Evolutionary conservation across 495 filamentous ascomycete species (phyloP), one percentile per base, ranked within the genome.

Genomic region (Extremus antarcticus): DNA sequence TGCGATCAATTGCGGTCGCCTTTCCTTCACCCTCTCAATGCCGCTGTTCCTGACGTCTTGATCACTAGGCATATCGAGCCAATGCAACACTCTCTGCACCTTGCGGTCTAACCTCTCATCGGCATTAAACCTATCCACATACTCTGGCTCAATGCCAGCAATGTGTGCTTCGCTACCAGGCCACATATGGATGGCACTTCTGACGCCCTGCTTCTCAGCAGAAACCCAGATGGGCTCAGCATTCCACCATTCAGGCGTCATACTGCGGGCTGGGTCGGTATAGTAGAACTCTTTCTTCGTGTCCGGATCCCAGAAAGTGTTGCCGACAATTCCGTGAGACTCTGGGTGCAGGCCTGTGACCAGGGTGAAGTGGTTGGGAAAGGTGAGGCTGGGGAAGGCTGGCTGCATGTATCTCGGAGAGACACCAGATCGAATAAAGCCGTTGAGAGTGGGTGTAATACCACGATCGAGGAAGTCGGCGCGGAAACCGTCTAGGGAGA

Each of bases 311-410:
- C 84, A 97, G 64, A 99, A 99, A 0, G 79, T 86, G 59, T 99
- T 99, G 1, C 88, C 88, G 0, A 99, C 90, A 4, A 99, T 75
- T 0, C 92, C 92, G 68, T 99, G 92, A 47, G 81, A 83, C 65
- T 97, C 92, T 0, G 92, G 92, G 65, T 95, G 87, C 21, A 99
- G 68, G 0, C 92, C 92, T 0, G 92, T 97, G 2, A 86, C 88
- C 29, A 99, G 75, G 0, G 92, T 97, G 71, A 88, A 95, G 65
- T 99, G 92, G 66, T 99, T 99, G 39, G 92, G 92, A 65, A 99
- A 99, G 1, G 92, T 99, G 21, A 99, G 88, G 52, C 87, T 91
- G 0, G 92, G 92, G 64, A 99, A 99, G 56, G 86, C 87, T 0
- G 92, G 94, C 9, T 77, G 76, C 88, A 99, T 94, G 65, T 90